phyloP scores from a whole-genome alignment of 164 flowering plant species.

The Amborella trichopoda region DNA sequence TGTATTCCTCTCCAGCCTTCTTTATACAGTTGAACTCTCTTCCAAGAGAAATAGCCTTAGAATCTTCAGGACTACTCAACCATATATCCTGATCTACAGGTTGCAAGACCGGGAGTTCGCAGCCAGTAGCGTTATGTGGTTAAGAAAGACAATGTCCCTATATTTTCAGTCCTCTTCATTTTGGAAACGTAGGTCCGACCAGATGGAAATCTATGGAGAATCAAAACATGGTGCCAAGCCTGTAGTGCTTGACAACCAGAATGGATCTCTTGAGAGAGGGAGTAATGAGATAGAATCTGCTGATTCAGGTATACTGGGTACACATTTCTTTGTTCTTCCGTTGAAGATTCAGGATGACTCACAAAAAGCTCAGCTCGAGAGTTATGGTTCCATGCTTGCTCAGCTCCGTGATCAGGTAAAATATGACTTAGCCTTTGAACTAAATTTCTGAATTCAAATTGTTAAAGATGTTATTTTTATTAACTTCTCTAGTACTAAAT shows the following conservation, averaged over 20 bases:
- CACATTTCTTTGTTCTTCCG: conserved; percentile 45
- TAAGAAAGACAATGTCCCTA: conserved; percentile 40
- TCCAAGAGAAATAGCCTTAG: no score
- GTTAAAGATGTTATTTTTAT: no score
- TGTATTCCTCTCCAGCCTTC: no score
- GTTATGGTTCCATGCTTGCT: conserved; percentile 33
- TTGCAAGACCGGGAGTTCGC: conserved; percentile 38
- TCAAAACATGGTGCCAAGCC: conserved; percentile 10
- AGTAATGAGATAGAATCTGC: conserved; percentile 12
- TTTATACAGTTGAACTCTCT: no score
- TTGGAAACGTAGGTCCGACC: conserved; percentile 5
- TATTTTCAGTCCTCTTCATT: conserved; percentile 56
- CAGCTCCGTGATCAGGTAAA: conserved; percentile 66
- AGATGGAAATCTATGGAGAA: no score
- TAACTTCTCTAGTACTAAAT: no score
- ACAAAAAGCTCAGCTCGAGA: conserved; percentile 30
- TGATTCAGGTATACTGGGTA: no score
- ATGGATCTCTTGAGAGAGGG: conserved; percentile 4
- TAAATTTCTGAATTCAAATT: no score
- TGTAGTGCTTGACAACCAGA: conserved; percentile 10
- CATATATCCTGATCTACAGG: conserved; percentile 19
- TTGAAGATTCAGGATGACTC: conserved; percentile 36
- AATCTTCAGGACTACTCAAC: no score
- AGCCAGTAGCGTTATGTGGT: conserved; percentile 18
- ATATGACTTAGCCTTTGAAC: no score